Conservation (phyloP, 257 asterid species). For the Mitragyna speciosa region DNA sequence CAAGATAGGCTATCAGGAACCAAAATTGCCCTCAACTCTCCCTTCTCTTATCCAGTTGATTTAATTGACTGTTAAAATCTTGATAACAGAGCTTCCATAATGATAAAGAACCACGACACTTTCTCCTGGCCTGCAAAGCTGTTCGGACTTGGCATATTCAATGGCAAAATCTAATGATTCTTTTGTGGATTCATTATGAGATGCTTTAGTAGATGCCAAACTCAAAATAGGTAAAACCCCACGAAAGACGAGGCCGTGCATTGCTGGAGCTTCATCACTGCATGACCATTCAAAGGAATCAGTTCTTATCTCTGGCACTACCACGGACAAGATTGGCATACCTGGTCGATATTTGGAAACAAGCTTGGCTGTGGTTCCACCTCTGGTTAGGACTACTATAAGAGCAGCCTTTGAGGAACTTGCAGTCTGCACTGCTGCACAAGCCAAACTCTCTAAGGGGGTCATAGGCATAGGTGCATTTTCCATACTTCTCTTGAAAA, state of each 20-base stretch:
- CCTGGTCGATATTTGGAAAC: constrained; percentile 31
- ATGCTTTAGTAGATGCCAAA: background rate
- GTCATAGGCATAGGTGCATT: constrained; percentile 15
- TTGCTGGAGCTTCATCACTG: constrained; percentile 18
- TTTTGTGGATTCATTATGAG: background rate
- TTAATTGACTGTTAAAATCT: constrained; percentile 10
- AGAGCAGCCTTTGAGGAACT: constrained; percentile 12
- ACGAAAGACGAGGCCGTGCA: constrained; percentile 20
- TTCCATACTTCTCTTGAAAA: constrained; percentile 8
- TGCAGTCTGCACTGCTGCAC: constrained; percentile 30
- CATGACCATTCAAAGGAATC: constrained; percentile 18
- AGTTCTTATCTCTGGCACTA: background rate
- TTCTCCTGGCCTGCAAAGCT: constrained; percentile 24
- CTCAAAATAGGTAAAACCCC: constrained; percentile 26
- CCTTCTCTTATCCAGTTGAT: background rate
- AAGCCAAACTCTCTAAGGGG: constrained; percentile 25
- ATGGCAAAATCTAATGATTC: constrained; percentile 2
- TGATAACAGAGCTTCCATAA: constrained; percentile 9
- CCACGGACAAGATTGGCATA: constrained; percentile 25
- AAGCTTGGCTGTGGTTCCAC: constrained; percentile 11
- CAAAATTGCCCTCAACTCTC: constrained; percentile 4
- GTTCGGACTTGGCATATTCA: constrained; percentile 13
- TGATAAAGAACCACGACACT: constrained; percentile 24
- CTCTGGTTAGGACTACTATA: constrained; percentile 18
- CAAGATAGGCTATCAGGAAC: background rate